A percentile compares a stretch with the other conserved stretches of the same genome.
These are phyloP conservation scores for Amanita polypyramis DNA, from an alignment of 768 basidiomycete species.

Conservation along the genomic window DNA sequence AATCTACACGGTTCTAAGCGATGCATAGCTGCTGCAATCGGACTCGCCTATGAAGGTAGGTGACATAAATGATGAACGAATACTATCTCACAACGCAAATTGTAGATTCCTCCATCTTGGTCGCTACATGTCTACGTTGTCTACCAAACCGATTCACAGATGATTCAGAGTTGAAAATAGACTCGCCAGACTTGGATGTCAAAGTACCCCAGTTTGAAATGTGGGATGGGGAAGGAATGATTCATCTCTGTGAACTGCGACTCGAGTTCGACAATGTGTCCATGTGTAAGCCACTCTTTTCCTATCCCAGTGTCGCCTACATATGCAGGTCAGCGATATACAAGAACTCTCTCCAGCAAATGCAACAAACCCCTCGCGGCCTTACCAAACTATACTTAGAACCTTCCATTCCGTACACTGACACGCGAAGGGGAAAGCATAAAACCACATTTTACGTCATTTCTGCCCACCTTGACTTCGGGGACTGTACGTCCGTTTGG, in stretches of 20 bases:
- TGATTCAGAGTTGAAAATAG: constrained; percentile 29
- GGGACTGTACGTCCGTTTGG: constrained; percentile 37
- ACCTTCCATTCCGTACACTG: not conserved
- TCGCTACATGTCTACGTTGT: constrained; percentile 52
- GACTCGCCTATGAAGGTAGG: constrained; percentile 48
- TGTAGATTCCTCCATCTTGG: constrained; percentile 43
- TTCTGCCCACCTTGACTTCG: constrained; percentile 46
- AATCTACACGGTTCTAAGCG: constrained; percentile 28
- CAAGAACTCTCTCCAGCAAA: constrained; percentile 33
- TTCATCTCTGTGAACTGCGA: constrained; percentile 53
- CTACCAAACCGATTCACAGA: constrained; percentile 25
- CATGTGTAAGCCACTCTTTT: constrained; percentile 27
- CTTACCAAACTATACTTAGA: constrained; percentile 32
- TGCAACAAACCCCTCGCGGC: constrained; percentile 25
- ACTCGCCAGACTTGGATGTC: constrained; percentile 11
- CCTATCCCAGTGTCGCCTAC: constrained; percentile 4
- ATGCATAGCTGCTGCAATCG: constrained; percentile 51
- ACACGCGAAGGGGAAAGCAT: constrained; percentile 11
- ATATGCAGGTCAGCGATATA: constrained; percentile 24
- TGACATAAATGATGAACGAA: not conserved
- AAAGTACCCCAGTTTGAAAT: constrained; percentile 35
- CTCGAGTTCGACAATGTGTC: constrained; percentile 33
- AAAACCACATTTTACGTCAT: constrained; percentile 34
- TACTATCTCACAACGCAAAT: not conserved
- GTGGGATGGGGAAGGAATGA: constrained; percentile 47